A percentile compares a stretch with the other conserved stretches of the same genome.
Evolutionary conservation across 2,329 filamentous ascomycete species (phyloP).

Genomic region (Epichloe gansuensis): DNA sequence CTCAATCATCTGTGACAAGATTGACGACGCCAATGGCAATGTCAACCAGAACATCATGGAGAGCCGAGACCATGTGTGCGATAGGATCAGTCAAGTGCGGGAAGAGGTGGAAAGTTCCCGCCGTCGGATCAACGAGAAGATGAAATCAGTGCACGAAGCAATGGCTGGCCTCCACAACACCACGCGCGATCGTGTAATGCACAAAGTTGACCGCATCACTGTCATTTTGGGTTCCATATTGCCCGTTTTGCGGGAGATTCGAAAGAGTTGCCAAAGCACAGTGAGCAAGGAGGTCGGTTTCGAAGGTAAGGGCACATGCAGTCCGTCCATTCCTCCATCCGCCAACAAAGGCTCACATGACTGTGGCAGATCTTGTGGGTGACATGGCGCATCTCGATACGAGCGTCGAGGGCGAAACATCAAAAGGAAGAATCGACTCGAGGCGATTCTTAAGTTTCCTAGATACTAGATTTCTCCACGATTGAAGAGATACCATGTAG

Average conservation of each 20-base stretch:
- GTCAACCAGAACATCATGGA: background rate
- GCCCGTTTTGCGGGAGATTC: background rate
- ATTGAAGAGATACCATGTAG: too few relatives aligned
- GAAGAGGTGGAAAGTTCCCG: conserved; percentile 2
- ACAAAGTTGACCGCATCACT: background rate
- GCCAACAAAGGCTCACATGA: background rate
- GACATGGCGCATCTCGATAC: background rate
- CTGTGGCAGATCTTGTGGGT: background rate
- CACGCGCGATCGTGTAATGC: background rate
- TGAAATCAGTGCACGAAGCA: conserved; percentile 3
- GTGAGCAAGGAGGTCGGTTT: background rate
- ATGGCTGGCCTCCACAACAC: background rate
- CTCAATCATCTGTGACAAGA: background rate
- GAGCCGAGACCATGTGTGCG: background rate
- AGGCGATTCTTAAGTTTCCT: background rate
- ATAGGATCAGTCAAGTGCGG: background rate
- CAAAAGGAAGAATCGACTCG: background rate
- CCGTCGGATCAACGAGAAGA: conserved; percentile 2
- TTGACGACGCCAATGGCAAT: conserved; percentile 1
- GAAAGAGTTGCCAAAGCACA: background rate
- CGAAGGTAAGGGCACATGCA: background rate
- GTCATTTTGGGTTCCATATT: background rate
- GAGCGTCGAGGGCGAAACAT: background rate
- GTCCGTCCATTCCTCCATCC: background rate
- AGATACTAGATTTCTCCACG: background rate